Base-by-base conservation (phyloP, 305 asterid genomes). In the Fraxinus sp. region DNA sequence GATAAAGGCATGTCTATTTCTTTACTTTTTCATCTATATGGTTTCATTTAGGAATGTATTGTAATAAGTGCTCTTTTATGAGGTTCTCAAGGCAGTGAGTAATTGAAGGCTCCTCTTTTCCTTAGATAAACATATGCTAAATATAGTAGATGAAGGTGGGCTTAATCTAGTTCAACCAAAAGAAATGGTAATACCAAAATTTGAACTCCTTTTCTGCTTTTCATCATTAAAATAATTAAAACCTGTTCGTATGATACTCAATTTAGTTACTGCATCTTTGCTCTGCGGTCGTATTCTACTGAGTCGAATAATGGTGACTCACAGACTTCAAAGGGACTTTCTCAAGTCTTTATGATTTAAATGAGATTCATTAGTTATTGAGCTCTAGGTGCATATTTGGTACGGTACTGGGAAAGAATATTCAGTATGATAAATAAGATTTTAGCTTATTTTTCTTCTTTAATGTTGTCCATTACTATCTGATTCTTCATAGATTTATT, bases 1-100 rank as follows among this genome's bases (percentile, higher is more conserved):
- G 91, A 84, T 95, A 64, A 92, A 93, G 97, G 98, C 93, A 79
- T 78, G 80, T 71, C 66, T 71, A 66, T 84, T 35, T 24, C 79
- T 78, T 64, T 41, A 49, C 41, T 70, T 76, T 39, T 66, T 57
- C 10, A 26, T 32, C 6, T 30, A 32, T 70, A 30, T 14, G 24
- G 20, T 70, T 70, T 70, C n/a, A 71, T 30, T 14, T 30, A 71
- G 76, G 76, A 71, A 32, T 16, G 22, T 30, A 71, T 14, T 71
- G 20, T 71, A 30, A 71, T 71, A 33, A 30, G 11, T 71, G 20
- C 1, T 10, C 30, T 24, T 8, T 66, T 20, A 66, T 10, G 73
- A 66, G 73, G 73, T 66, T 66, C n/a, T 32, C 33, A 8, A 66
- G 33, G 35, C 35, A 24, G 30, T 3, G 35, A 66, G 73, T 24